These are phyloP conservation scores for Baorangia bicolor DNA, from an alignment of 768 basidiomycete genomes.

Conservation along the genomic window DNA sequence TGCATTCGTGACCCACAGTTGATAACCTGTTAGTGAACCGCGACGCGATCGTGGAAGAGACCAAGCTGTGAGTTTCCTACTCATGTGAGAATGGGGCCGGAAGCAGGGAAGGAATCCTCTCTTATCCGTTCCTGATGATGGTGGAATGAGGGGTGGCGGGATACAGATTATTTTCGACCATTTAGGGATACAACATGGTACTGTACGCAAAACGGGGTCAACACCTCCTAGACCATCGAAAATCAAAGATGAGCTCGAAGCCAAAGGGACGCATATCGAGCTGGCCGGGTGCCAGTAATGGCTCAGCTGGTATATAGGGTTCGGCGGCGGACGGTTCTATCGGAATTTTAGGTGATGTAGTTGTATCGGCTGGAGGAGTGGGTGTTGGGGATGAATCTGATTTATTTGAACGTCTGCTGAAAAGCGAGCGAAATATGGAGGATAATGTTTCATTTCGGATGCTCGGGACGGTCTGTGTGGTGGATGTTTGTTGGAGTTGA, in stretches of 20 bases:
- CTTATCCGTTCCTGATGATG: neutral
- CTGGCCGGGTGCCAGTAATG: conserved; percentile 42
- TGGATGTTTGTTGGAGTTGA: conserved; percentile 16
- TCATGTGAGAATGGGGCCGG: neutral
- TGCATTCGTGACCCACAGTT: neutral
- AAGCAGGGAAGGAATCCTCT: too few relatives aligned
- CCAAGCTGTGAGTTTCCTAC: neutral
- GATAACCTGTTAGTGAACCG: neutral
- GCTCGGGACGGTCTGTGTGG: neutral
- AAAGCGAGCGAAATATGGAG: conserved; percentile 26
- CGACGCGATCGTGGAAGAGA: neutral
- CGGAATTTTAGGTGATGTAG: conserved; percentile 5
- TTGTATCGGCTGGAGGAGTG: neutral
- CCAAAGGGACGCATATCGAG: conserved; percentile 76
- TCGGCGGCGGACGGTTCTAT: neutral
- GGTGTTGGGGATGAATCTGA: neutral
- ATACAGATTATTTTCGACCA: conserved; percentile 14
- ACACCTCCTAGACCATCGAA: conserved; percentile 54
- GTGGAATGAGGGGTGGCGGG: neutral
- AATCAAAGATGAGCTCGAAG: conserved; percentile 69
- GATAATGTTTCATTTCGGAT: conserved; percentile 20
- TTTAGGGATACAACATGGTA: conserved; percentile 22
- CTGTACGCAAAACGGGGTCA: conserved; percentile 14
- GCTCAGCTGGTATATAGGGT: conserved; percentile 15
- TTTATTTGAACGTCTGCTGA: conserved; percentile 14